Evolutionary conservation across 1,139 yeast genomes (phyloP).

Genomic region (Scheffersomyces quercinus): DNA sequence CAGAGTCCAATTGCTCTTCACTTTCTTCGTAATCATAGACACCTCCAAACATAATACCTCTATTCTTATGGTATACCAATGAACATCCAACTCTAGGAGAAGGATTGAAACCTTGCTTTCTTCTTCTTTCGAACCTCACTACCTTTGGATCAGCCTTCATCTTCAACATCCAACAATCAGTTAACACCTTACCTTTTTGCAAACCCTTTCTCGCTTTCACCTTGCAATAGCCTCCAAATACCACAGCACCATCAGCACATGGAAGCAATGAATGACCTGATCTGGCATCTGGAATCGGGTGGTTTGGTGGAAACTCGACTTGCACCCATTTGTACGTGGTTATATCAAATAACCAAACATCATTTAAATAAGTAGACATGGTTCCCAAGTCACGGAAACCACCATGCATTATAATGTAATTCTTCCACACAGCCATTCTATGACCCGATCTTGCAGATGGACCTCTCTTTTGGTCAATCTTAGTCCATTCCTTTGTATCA

Average conservation of each 20-base stretch:
- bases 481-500: constrained; percentile 84
- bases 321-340: constrained; percentile 89
- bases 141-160: constrained; percentile 85
- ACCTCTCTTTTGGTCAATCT: constrained; percentile 70
- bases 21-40: constrained; percentile 94
- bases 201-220: constrained; percentile 87
- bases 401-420: constrained; percentile 80
- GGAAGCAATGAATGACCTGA: constrained; percentile 92
- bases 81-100: constrained; percentile 95
- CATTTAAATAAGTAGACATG: constrained; percentile 79
- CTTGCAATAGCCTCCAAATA: constrained; percentile 94
- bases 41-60: constrained; percentile 95
- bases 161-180: constrained; percentile 84
- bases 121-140: constrained; percentile 84
- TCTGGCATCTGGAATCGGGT: constrained; percentile 83
- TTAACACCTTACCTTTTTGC: constrained; percentile 89
- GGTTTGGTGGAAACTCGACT: constrained; percentile 82
- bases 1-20: constrained; percentile 85
- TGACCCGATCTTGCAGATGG: constrained; percentile 94
- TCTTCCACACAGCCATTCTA: constrained; percentile 88
- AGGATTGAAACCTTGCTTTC: constrained; percentile 87
- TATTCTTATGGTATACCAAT: constrained; percentile 83
- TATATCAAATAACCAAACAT: constrained; percentile 91
- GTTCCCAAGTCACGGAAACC: constrained; percentile 91
- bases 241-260: constrained; percentile 76